Base-by-base conservation (phyloP, 2,329 filamentous ascomycete species). In the Diaporthe vexans region DNA sequence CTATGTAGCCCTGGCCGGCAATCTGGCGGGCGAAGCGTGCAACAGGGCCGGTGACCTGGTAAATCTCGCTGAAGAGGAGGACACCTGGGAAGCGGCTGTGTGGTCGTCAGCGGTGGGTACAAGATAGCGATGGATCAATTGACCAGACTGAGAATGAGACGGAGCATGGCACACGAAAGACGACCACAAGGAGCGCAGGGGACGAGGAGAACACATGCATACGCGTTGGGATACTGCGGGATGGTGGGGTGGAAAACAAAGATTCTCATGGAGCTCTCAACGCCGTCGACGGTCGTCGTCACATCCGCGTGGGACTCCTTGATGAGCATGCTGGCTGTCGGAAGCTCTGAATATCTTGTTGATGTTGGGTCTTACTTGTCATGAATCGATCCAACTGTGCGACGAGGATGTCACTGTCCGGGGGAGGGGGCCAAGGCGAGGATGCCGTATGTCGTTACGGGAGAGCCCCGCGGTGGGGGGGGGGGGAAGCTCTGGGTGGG, bases 1-100 rank as follows among this genome's bases (percentile, higher is more conserved):
- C 95, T 78, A 98, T 97, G 86, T 97, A 98, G 80, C 95, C 96
- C 77, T 97, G 94, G 3, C 94, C 94, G 52, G 95, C 94, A 79
- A 98, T 98, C 82, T 98, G 95, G 75, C 95, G 92, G 69, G 94
- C 95, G 80, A 98, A 98, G 71, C 96, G 92, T 75, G 93, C 90
- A 35, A 98, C 95, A 1, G 95, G 95, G 1, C 95, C 95, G 74
- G 95, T 97, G 24, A 98, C 95, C 95, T 67, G 51, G 67, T 72
- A 61, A 80, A 98, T 98, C 85, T 98, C 95, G 79, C 93, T 95
- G 82, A 97, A 98, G 73, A 98, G 88, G 19, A 94, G 93, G 7
- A 98, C 94, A 26, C 94, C 95, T 0, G 95, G 95, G 80, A 97
- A 98, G 67, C 88, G 87, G 40, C 90, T 91, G 74, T n/a, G 71